A percentile compares a stretch with the other conserved stretches of the same genome.
These are phyloP conservation scores for Lactarius evosmus DNA, from an alignment of 768 basidiomycete species.

Conservation along the genomic window DNA sequence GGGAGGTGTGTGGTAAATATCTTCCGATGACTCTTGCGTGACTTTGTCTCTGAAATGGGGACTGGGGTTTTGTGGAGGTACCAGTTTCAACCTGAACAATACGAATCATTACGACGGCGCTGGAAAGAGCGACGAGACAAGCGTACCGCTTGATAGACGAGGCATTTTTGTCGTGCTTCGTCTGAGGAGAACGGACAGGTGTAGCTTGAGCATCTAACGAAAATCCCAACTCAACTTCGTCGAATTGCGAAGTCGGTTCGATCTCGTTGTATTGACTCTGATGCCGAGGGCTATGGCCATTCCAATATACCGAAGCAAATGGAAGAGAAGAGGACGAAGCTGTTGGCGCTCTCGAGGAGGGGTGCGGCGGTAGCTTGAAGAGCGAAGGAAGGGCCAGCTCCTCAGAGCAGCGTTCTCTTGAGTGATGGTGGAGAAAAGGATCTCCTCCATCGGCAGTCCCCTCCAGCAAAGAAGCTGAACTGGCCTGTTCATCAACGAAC, in stretches of 20 bases:
- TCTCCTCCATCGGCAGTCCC: neutral
- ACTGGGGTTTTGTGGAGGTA: neutral
- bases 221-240: conserved; percentile 15
- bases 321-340: neutral
- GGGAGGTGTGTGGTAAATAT: neutral
- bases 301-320: neutral
- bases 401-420: neutral
- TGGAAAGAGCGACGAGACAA: neutral
- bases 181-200: neutral
- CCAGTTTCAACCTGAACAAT: conserved; percentile 2
- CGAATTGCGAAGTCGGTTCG: conserved; percentile 22
- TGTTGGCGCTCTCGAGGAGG: neutral
- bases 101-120: neutral
- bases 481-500: conserved; percentile 13
- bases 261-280: conserved; percentile 15
- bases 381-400: neutral
- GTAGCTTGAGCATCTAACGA: neutral
- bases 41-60: neutral
- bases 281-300: neutral
- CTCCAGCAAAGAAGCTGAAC: neutral
- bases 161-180: neutral
- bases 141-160: conserved; percentile 8
- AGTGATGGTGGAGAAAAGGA: neutral
- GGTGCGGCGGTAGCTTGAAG: neutral
- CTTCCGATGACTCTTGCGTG: conserved; percentile 1